phyloP scores from a whole-genome alignment of 2,329 filamentous ascomycete species.

The Venturia nashicola region DNA sequence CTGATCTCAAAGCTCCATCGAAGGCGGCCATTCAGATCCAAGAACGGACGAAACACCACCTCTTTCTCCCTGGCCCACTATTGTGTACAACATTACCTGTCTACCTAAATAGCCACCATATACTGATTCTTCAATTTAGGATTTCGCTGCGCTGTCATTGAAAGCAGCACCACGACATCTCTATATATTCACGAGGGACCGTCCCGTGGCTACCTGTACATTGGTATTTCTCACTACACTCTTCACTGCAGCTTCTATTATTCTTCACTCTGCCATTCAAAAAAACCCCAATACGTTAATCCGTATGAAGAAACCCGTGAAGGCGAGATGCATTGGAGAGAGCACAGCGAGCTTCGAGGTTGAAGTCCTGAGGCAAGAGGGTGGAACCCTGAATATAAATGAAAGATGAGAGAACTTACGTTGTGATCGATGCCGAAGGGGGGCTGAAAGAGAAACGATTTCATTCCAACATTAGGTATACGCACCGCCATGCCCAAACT shows the following conservation, averaged over 20 bases:
- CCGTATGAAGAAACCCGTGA: background rate
- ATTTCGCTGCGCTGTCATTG: too few species aligned
- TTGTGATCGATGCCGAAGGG: background rate
- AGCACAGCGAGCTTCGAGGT: background rate
- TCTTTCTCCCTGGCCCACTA: conserved; percentile 5
- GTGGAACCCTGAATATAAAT: background rate
- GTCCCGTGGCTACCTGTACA: too few species aligned
- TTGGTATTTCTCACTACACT: too few species aligned
- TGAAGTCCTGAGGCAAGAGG: background rate
- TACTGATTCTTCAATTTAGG: too few species aligned
- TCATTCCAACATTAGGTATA: background rate
- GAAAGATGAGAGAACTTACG: background rate
- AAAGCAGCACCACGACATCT: too few species aligned
- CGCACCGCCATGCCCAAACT: too few species aligned
- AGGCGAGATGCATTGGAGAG: background rate
- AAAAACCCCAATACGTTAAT: background rate
- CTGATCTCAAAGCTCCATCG: conserved; percentile 23
- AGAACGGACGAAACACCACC: conserved; percentile 3
- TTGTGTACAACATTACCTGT: conserved; percentile 6
- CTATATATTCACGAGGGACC: too few species aligned
- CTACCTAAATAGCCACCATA: conserved; percentile 4
- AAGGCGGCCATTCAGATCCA: conserved; percentile 22
- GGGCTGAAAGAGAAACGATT: background rate
- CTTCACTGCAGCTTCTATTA: too few species aligned
- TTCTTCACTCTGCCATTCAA: too few species aligned